A percentile compares a stretch with the other conserved stretches of the same genome.
These are phyloP conservation scores for Serendipita vermifera DNA, from an alignment of 768 basidiomycete species.

Conservation along the genomic window DNA sequence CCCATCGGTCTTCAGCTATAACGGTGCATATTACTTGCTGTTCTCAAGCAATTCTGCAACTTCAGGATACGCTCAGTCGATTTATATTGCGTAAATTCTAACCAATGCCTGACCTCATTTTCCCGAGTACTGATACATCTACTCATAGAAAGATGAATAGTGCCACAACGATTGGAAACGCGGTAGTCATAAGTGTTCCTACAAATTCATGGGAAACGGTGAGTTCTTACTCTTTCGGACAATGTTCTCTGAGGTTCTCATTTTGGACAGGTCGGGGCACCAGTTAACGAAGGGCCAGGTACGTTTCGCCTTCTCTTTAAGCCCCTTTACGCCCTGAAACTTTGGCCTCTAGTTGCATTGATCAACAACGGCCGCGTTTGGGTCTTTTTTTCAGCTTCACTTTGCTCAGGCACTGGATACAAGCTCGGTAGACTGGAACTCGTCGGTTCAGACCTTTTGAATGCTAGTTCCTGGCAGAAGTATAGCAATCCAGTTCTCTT, in stretches of 20 bases:
- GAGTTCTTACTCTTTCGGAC: too few species aligned
- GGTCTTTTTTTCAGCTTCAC: slow-evolving; percentile 6
- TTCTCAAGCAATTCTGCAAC: too few species aligned
- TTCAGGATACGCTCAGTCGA: slow-evolving; percentile 7
- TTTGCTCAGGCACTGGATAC: slow-evolving; percentile 9
- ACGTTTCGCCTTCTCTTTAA: not conserved
- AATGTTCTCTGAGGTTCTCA: too few species aligned
- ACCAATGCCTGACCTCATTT: slow-evolving; percentile 4
- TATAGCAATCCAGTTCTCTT: not conserved
- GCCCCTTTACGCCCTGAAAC: too few species aligned
- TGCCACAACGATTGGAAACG: not conserved
- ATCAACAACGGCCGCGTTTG: slow-evolving; percentile 8
- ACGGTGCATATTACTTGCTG: too few species aligned
- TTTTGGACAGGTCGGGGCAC: too few species aligned
- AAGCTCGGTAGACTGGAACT: slow-evolving; percentile 9
- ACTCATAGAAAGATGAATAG: not conserved
- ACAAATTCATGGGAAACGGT: too few species aligned
- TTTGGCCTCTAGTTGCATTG: too few species aligned
- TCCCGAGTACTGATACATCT: not conserved
- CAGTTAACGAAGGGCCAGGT: slow-evolving; percentile 9
- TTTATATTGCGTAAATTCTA: not conserved
- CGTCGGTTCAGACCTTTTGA: slow-evolving; percentile 7
- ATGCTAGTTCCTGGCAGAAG: slow-evolving; percentile 7
- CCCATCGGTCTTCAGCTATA: too few species aligned
- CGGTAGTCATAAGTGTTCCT: too few species aligned